A percentile compares a stretch with the other conserved stretches of the same genome.
These are phyloP conservation scores for Agarophyton chilense DNA, from an alignment of 23 red algal genomes.

Conservation along the genomic window DNA sequence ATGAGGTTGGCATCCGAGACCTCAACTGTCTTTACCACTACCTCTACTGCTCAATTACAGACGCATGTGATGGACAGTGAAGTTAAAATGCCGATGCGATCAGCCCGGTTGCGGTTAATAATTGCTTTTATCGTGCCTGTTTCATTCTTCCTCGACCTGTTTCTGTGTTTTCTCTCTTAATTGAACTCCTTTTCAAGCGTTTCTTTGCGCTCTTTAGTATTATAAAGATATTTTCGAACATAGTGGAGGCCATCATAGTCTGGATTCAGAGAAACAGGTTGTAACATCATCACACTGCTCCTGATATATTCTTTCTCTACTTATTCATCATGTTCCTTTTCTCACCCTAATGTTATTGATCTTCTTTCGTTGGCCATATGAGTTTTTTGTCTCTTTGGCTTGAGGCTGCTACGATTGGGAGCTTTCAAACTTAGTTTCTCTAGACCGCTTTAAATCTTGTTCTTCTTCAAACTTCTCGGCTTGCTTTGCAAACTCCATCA, in stretches of 20 bases:
- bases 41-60: constrained; percentile 6
- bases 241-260: constrained; percentile 6
- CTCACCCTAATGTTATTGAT: background rate
- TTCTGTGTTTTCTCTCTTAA: background rate
- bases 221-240: background rate
- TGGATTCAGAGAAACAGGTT: constrained; percentile 8
- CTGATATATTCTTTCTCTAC: background rate
- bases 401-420: background rate
- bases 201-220: background rate
- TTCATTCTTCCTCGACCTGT: background rate
- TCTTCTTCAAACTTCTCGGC: constrained; percentile 29
- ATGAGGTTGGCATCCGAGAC: constrained; percentile 30
- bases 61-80: background rate
- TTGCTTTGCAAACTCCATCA: constrained; percentile 36
- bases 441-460: background rate
- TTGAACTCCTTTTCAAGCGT: background rate
- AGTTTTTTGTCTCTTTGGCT: background rate
- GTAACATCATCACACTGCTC: background rate
- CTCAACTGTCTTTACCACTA: background rate
- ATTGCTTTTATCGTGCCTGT: background rate
- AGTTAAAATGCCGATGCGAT: background rate
- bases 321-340: background rate
- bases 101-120: constrained; percentile 11
- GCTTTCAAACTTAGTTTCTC: background rate
- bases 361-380: background rate